These are phyloP conservation scores for Termitomyces bulborhizus DNA, from an alignment of 768 basidiomycete genomes.

Conservation along the genomic window DNA sequence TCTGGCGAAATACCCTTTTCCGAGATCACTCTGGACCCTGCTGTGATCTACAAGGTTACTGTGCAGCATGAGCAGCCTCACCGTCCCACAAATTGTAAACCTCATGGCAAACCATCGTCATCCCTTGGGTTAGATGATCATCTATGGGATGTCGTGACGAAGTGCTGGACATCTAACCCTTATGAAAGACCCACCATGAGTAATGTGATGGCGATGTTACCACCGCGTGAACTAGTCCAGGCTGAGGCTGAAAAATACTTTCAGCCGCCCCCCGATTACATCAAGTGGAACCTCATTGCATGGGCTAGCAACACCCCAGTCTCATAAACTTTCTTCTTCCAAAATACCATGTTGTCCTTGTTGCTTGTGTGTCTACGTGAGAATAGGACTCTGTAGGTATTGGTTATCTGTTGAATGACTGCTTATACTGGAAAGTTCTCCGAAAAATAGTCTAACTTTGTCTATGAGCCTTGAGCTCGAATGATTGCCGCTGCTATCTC, in stretches of 20 bases:
- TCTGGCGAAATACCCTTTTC: constrained; percentile 21
- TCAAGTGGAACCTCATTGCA: neutral
- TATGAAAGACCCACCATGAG: constrained; percentile 18
- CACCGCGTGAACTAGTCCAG: neutral
- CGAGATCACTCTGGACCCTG: constrained; percentile 9
- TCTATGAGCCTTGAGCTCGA: neutral
- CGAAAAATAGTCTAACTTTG: neutral
- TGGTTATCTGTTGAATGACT: neutral
- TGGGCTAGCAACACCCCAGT: neutral
- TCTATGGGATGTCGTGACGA: constrained; percentile 23
- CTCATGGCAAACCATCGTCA: constrained; percentile 4
- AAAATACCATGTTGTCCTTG: no score
- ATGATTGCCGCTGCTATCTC: constrained; percentile 4
- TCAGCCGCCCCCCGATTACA: neutral
- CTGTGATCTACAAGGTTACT: constrained; percentile 13
- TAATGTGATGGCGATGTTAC: constrained; percentile 13
- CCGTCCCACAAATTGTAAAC: constrained; percentile 14
- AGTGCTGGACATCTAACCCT: constrained; percentile 22
- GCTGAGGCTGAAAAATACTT: neutral
- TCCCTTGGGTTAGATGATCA: constrained; percentile 21
- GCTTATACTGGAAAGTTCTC: neutral
- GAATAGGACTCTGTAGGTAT: neutral
- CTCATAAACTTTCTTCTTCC: neutral
- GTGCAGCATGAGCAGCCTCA: constrained; percentile 4
- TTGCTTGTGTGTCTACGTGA: neutral